Evolutionary conservation across 345 rosid genomes (phyloP), one percentile per base, ranked within the genome.

Genomic region (Anacardium occidentale): DNA sequence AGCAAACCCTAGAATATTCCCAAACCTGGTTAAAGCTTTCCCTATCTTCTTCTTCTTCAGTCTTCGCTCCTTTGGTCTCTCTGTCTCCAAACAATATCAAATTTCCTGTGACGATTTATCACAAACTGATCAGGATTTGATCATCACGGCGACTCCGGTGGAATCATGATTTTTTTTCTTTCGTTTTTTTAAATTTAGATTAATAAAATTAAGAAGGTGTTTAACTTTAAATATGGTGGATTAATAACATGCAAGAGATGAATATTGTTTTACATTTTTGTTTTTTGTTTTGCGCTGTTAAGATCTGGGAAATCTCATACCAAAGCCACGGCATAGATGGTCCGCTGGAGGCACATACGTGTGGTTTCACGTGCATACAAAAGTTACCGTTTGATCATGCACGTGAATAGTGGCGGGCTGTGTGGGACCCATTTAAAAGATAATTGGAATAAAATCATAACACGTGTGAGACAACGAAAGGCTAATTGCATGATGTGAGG

Each of bases 391-490:
- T 12, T 57, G 85, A 79, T 80, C 9, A 24, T 72, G 75, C 76
- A 74, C 73, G 74, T 24, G 77, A 62, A 53, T 11, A 37, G 32
- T 14, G 74, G 69, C 52, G 70, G 73, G n/a, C n/a, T 29, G 14
- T 24, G 17, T 12, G 71, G 78, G 78, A 20, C 80, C 79, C 79
- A 10, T 5, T 2, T 29, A 29, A 3, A 64, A n/a, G 3, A 4
- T 50, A 50, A 9, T 2, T 21, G 29, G 20, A 2, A 5, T 13
- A 37, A 52, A 50, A 14, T 13, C 62, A n/a, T 1, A 68, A 67
- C 83, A 79, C 83, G 83, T 77, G 83, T 63, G 59, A n/a, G 68
- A 73, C 20, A 32, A 26, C 37, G 74, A 74, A 58, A 57, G 81
- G 79, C 13, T 7, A 64, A 45, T 42, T 32, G 12, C 22, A 74